phyloP scores from a whole-genome alignment of 352 stramenopile species.

The Pythium utonaiense region DNA sequence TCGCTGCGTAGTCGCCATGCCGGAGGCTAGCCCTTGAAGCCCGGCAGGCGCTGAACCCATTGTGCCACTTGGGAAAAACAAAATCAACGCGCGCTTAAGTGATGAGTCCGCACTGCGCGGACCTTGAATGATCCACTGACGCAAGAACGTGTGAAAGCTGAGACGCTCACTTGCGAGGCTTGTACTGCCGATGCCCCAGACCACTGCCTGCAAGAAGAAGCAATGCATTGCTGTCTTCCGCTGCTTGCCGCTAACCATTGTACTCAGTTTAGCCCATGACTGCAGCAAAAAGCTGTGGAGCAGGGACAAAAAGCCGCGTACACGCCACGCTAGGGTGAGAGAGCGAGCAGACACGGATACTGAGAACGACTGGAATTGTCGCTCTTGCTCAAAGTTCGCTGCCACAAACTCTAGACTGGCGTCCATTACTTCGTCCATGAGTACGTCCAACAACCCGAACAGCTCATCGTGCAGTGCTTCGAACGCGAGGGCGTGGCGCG shows the following conservation, averaged over 20 bases:
- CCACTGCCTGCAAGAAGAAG: slow-evolving; percentile 63
- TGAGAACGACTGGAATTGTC: neutral
- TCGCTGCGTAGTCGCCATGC: slow-evolving; percentile 2
- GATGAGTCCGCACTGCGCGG: slow-evolving; percentile 41
- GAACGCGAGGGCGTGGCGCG: slow-evolving; percentile 25
- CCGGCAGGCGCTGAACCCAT: slow-evolving; percentile 14
- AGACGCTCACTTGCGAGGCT: slow-evolving; percentile 37
- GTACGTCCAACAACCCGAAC: slow-evolving; percentile 33
- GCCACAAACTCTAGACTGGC: slow-evolving; percentile 40
- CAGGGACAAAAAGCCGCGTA: slow-evolving; percentile 33
- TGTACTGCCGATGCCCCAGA: slow-evolving; percentile 70
- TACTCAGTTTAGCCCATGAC: slow-evolving; percentile 51
- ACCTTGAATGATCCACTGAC: slow-evolving; percentile 49
- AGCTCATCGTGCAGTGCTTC: slow-evolving; percentile 30
- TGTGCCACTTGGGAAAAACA: slow-evolving; percentile 50
- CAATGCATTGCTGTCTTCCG: slow-evolving; percentile 53
- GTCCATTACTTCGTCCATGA: slow-evolving; percentile 44
- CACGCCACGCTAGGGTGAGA: slow-evolving; percentile 9
- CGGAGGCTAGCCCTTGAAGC: neutral
- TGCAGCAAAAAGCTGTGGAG: slow-evolving; percentile 50
- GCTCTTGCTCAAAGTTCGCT: slow-evolving; percentile 31
- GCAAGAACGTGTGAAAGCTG: slow-evolving; percentile 65
- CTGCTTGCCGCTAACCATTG: slow-evolving; percentile 61
- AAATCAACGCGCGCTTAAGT: slow-evolving; percentile 46
- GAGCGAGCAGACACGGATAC: neutral